phyloP scores from a whole-genome alignment of 2,329 filamentous ascomycete species.

The Phialocephala subalpina region DNA sequence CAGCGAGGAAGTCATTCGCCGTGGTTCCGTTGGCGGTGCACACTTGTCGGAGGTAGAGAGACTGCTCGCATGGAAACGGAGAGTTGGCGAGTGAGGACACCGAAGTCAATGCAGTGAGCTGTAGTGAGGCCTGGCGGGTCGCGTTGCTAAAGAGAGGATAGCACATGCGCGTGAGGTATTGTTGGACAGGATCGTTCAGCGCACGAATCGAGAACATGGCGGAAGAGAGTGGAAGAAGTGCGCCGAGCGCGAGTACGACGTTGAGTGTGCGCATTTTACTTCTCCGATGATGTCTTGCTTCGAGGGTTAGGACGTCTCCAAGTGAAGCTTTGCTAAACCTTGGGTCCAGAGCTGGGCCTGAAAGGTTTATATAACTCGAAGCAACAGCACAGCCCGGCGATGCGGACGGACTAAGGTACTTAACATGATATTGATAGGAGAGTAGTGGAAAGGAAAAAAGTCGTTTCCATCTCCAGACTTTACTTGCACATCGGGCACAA shows the following conservation, averaged over 20 bases:
- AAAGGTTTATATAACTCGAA: no score
- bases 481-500: no score
- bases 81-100: conserved; percentile 20
- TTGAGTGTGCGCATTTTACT: neutral
- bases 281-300: no score
- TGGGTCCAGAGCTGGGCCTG: no score
- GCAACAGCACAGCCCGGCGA: no score
- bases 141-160: neutral
- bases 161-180: conserved; percentile 11
- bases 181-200: neutral
- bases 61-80: conserved; percentile 30
- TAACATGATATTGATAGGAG: no score
- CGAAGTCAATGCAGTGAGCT: neutral
- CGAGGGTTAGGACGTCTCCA: no score
- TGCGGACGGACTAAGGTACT: no score
- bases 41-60: conserved; percentile 38
- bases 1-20: conserved; percentile 40
- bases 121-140: neutral
- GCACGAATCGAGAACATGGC: neutral
- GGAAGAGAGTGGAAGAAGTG: neutral
- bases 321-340: no score
- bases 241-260: neutral
- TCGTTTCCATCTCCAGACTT: no score
- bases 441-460: no score
- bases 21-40: conserved; percentile 46